A percentile compares a stretch with the other conserved stretches of the same genome.
Evolutionary conservation across 1,284 basidiomycete genomes (phyloP).

Genomic region (Heliocybe sulcata): DNA sequence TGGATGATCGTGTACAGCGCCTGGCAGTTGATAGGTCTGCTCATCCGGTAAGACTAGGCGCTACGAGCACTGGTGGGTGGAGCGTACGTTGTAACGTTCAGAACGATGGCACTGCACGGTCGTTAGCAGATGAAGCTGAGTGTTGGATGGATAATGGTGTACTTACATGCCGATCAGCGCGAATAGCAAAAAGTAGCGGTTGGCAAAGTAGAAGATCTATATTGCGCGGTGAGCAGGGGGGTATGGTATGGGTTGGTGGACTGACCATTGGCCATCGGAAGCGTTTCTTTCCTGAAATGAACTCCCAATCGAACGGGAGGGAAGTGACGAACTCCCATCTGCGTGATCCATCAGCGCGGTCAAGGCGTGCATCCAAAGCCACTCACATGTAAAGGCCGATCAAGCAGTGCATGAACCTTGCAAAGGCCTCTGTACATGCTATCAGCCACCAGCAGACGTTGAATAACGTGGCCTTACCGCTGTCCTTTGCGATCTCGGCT

Average conservation of each 20-base stretch:
- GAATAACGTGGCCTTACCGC: constrained; percentile 23
- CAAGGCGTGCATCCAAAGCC: not conserved
- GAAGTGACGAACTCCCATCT: constrained; percentile 47
- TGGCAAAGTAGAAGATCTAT: constrained; percentile 64
- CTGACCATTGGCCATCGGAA: constrained; percentile 39
- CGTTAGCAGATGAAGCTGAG: not conserved
- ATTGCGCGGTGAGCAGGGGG: not conserved
- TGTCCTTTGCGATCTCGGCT: constrained; percentile 41
- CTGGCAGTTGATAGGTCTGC: constrained; percentile 57
- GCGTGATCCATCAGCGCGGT: not conserved
- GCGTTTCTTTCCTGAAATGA: constrained; percentile 46
- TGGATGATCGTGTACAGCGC: constrained; percentile 69
- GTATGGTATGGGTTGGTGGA: not conserved
- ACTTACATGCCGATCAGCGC: constrained; percentile 67
- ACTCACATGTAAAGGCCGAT: constrained; percentile 63
- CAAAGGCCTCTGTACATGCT: constrained; percentile 40
- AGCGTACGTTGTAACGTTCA: constrained; percentile 44
- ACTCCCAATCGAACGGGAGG: constrained; percentile 62
- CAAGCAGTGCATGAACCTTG: constrained; percentile 58
- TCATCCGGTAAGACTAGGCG: constrained; percentile 4
- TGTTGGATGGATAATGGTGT: not conserved
- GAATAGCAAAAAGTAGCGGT: constrained; percentile 57
- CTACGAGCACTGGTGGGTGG: not conserved
- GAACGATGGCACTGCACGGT: constrained; percentile 3
- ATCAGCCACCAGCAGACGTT: constrained; percentile 7